Base-by-base conservation (phyloP, 139 green algal genomes). In the Deuterostichococcus epilithicus region DNA sequence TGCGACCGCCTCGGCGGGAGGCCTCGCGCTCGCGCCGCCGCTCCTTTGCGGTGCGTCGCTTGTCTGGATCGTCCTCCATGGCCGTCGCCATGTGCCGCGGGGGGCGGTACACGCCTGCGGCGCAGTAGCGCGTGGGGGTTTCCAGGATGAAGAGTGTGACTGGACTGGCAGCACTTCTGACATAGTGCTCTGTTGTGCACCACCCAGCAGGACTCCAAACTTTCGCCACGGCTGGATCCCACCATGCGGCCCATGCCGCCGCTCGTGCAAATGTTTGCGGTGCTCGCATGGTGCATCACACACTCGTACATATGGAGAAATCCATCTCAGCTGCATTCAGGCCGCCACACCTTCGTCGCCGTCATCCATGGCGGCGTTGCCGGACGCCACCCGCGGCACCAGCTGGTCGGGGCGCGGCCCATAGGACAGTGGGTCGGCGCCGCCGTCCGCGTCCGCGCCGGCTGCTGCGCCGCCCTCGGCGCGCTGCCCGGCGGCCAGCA, bases 31-130 rank as follows among this genome's bases (percentile, higher is more conserved):
- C 32, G 15, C 71, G 59, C 38, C 88, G 83, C 44, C 78, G 44
- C 78, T 89, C 83, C 33, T 67, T 68, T 8, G 35, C 34, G 35
- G 15, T 28, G 15, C 36, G 28, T n/a, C 39, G 68, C 75, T 67
- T 81, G 77, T 82, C 78, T 30, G 78, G 78, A 18, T 86, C 83
- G 35, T 83, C 67, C 37, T 93, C 90, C 94, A 98, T 98, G 13
- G 90, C 85, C 8, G 88, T 82, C 0, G 95, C 89, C 70, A 90
- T 92, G 58, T 98, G 87, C 79, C 87, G 91, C 8, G 96, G 96
- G 10, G 96, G 90, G 2, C 89, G 81, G 86, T 99, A 99, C 69
- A 94, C 82, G 34, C 90, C 93, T 71, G 66, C 34, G 2, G 8
- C 5, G 23, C 36, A 70, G 18, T 13, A 13, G 42, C 42, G n/a